These are phyloP conservation scores for Syzygium aromaticum DNA, from an alignment of 345 rosid species.

Conservation along the genomic window DNA sequence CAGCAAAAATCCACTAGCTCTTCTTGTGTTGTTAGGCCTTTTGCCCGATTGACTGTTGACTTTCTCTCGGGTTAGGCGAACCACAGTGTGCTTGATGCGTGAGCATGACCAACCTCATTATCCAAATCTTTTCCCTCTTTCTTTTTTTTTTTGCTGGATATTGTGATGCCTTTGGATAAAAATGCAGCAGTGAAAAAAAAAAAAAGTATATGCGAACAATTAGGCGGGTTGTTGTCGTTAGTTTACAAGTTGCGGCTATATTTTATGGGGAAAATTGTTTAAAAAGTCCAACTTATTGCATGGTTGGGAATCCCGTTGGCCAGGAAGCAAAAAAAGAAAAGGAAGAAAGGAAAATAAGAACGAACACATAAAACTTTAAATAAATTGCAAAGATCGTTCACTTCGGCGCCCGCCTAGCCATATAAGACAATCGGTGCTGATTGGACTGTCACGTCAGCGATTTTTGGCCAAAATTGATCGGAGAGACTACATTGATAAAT, in stretches of 20 bases:
- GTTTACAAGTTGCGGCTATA: neutral
- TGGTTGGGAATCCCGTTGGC: accelerated
- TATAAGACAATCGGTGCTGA: accelerated
- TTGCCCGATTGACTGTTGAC: neutral
- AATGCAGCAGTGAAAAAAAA: neutral
- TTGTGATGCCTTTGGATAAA: neutral
- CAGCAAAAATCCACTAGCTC: neutral
- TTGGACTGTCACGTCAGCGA: accelerated
- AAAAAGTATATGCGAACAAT: neutral
- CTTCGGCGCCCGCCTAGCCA: accelerated
- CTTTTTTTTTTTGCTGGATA: neutral
- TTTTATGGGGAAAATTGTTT: neutral
- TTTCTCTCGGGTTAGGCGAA: neutral
- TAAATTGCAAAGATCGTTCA: no score
- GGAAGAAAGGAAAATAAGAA: no score
- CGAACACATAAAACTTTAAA: no score
- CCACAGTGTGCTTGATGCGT: neutral
- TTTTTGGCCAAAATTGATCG: accelerated
- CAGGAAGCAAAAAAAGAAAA: neutral
- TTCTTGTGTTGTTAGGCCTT: neutral
- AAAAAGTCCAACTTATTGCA: neutral
- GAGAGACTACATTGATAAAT: neutral
- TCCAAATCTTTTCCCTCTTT: neutral
- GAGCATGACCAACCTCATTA: neutral
- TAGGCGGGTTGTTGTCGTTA: neutral